Evolutionary conservation across 2,329 filamentous ascomycete species (phyloP).

Genomic region (Phoma herbarum): DNA sequence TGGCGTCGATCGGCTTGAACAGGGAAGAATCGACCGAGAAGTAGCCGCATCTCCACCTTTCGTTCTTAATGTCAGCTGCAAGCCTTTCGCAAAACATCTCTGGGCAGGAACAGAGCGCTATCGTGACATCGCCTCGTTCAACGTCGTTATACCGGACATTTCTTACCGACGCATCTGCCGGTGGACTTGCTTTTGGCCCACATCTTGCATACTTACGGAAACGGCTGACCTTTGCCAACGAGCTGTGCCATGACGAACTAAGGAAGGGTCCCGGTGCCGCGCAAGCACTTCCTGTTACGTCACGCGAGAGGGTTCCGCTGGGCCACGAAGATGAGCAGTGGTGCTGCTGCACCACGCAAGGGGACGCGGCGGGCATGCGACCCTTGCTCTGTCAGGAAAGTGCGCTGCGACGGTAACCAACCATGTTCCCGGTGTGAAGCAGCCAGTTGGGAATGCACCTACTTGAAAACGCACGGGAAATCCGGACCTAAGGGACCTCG

Average conservation of each 20-base stretch:
- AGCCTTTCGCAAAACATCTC: constrained; percentile 29
- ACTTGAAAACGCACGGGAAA: constrained; percentile 49
- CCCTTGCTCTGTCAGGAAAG: constrained; percentile 48
- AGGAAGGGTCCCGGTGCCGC: constrained; percentile 27
- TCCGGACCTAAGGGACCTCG: constrained; percentile 49
- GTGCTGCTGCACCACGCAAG: constrained; percentile 43
- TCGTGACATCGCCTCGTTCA: constrained; percentile 15
- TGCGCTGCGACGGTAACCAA: constrained; percentile 47
- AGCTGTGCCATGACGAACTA: constrained; percentile 35
- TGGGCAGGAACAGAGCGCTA: constrained; percentile 17
- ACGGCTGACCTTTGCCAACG: constrained; percentile 18
- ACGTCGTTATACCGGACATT: constrained; percentile 14
- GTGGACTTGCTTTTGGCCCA: constrained; percentile 18
- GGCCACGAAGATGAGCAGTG: constrained; percentile 31
- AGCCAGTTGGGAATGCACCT: constrained; percentile 50
- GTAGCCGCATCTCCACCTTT: constrained; percentile 43
- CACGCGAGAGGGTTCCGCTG: constrained; percentile 26
- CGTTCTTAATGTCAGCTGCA: constrained; percentile 38
- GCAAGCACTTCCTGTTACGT: constrained; percentile 27
- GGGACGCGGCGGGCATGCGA: constrained; percentile 49
- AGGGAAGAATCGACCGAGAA: constrained; percentile 28
- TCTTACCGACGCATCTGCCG: constrained; percentile 22
- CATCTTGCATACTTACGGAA: constrained; percentile 12
- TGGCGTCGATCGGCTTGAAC: constrained; percentile 8
- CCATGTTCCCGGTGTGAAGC: constrained; percentile 46